Evolutionary conservation across 2,329 filamentous ascomycete genomes (phyloP).

Genomic region (Cyanodermella asteris): DNA sequence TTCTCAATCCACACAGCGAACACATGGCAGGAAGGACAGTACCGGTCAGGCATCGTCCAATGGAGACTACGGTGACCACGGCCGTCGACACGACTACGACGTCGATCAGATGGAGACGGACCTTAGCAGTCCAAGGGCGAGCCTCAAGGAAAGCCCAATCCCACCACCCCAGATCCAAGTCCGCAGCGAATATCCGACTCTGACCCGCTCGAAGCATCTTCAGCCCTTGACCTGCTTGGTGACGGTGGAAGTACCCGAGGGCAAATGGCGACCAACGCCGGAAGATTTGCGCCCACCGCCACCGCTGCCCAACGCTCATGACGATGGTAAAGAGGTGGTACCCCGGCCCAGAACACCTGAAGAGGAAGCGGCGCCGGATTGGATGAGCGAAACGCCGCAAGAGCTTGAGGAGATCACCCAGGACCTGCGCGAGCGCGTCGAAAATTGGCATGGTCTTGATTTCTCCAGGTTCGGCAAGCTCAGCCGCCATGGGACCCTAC

Average conservation of each 20-base stretch:
- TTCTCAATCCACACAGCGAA: no score
- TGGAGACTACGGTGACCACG: slow-evolving; percentile 55
- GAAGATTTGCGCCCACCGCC: slow-evolving; percentile 47
- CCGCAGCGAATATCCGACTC: slow-evolving; percentile 86
- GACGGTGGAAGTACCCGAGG: slow-evolving; percentile 81
- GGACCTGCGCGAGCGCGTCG: slow-evolving; percentile 63
- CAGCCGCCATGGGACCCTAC: slow-evolving; percentile 67
- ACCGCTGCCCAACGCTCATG: slow-evolving; percentile 24
- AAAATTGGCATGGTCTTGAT: slow-evolving; percentile 95
- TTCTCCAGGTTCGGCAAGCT: slow-evolving; percentile 78
- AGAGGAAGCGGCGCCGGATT: slow-evolving; percentile 17
- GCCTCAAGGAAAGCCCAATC: slow-evolving; percentile 59
- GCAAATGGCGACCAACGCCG: slow-evolving; percentile 69
- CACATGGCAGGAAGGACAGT: slow-evolving; percentile 59
- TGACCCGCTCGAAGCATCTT: slow-evolving; percentile 78
- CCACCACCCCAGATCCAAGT: slow-evolving; percentile 81
- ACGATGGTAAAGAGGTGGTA: slow-evolving; percentile 31
- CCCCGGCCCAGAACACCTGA: slow-evolving; percentile 38
- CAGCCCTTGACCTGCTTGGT: slow-evolving; percentile 86
- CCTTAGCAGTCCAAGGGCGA: slow-evolving; percentile 47
- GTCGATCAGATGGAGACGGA: slow-evolving; percentile 88
- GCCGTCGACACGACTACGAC: slow-evolving; percentile 77
- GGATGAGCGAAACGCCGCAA: slow-evolving; percentile 52
- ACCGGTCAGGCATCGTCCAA: slow-evolving; percentile 55
- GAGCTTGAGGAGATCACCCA: slow-evolving; percentile 70